These are phyloP conservation scores for Fomitopsis schrenkii DNA, from an alignment of 1,284 basidiomycete species.

Conservation along the genomic window DNA sequence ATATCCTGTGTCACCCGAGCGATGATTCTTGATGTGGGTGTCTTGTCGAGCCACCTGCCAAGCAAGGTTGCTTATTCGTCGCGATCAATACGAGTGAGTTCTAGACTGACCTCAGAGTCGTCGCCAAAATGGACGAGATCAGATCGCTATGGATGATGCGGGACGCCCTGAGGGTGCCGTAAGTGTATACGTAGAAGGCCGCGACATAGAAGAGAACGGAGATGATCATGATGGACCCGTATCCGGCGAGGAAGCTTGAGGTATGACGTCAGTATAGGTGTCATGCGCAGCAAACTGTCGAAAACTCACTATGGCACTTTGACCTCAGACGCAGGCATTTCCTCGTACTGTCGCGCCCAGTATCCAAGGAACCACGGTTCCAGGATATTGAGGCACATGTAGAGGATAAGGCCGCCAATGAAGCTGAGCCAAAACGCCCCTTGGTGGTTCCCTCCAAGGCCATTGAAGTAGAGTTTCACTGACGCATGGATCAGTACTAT, in stretches of 20 bases:
- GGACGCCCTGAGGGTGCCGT: conserved; percentile 46
- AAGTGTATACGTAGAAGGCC: conserved; percentile 29
- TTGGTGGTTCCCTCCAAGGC: conserved; percentile 26
- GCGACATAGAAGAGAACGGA: conserved; percentile 22
- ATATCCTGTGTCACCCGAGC: conserved; percentile 58
- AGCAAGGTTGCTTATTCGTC: neutral
- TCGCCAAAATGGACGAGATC: conserved; percentile 51
- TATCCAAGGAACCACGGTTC: conserved; percentile 16
- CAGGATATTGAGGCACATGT: conserved; percentile 11
- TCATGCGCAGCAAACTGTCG: neutral
- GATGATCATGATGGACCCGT: conserved; percentile 31
- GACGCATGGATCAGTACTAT: neutral
- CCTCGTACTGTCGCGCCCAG: conserved; percentile 23
- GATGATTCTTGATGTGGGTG: conserved; percentile 54
- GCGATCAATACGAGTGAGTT: conserved; percentile 9
- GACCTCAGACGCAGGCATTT: conserved; percentile 9
- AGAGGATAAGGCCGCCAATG: conserved; percentile 16
- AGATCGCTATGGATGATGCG: conserved; percentile 51
- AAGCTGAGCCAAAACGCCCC: conserved; percentile 31
- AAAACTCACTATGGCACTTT: conserved; percentile 19
- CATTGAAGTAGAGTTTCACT: conserved; percentile 28
- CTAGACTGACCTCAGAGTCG: conserved; percentile 41
- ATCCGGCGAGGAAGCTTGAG: conserved; percentile 36
- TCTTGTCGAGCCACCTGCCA: conserved; percentile 47
- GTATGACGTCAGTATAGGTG: neutral